phyloP scores from a whole-genome alignment of 371 early-diverging fungal genomes.

The Mortierella sp. region DNA sequence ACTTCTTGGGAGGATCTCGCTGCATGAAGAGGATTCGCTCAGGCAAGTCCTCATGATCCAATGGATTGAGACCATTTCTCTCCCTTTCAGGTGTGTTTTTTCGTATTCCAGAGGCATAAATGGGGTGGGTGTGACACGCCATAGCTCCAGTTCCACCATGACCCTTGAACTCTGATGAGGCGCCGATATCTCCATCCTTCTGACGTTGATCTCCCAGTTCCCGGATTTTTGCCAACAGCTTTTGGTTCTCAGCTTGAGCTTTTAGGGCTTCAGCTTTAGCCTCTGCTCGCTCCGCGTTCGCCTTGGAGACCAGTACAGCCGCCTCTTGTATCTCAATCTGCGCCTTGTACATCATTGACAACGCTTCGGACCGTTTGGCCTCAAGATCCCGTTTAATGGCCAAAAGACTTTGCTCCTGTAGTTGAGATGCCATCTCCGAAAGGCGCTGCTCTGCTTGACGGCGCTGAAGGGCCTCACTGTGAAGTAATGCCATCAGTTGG shows the following conservation, averaged over 20 bases:
- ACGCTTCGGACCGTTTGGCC: constrained; percentile 14
- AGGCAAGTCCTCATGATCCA: too few species aligned
- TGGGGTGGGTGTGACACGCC: too few species aligned
- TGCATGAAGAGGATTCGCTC: too few species aligned
- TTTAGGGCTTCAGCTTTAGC: constrained; percentile 2
- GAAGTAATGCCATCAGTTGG: constrained; percentile 9
- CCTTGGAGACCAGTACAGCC: constrained; percentile 5
- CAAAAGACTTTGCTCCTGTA: background rate
- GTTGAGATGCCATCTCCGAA: constrained; percentile 1
- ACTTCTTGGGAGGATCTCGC: too few species aligned
- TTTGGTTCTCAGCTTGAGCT: constrained; percentile 7
- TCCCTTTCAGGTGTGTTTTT: too few species aligned
- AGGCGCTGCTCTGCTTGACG: constrained; percentile 14
- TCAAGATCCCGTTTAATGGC: constrained; percentile 20
- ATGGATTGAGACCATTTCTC: too few species aligned
- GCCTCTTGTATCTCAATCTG: constrained; percentile 16
- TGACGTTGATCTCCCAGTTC: too few species aligned
- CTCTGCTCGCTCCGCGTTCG: constrained; percentile 10
- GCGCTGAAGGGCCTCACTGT: constrained; percentile 20
- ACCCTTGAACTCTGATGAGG: background rate
- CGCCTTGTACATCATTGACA: constrained; percentile 33
- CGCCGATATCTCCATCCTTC: background rate
- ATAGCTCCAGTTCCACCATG: background rate
- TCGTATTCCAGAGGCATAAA: too few species aligned
- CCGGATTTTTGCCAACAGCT: background rate